These are phyloP conservation scores for Immersiella caudata DNA, from an alignment of 495 filamentous ascomycete species.

Conservation along the genomic window DNA sequence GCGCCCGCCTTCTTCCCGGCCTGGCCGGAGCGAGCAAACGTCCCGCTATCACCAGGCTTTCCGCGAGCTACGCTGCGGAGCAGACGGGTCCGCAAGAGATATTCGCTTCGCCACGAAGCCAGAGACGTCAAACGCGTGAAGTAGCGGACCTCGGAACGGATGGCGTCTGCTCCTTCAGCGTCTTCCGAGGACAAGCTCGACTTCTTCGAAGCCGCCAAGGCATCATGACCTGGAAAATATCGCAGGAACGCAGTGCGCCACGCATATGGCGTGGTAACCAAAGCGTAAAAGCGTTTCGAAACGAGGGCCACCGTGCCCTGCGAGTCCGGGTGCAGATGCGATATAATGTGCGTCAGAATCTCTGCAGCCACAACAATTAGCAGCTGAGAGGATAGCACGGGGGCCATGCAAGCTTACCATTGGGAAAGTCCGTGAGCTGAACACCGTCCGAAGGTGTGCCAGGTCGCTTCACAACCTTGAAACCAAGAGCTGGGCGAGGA, in stretches of 20 bases:
- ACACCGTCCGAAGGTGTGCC: slow-evolving; percentile 45
- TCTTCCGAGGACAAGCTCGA: slow-evolving; percentile 41
- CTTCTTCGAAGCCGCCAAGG: slow-evolving; percentile 38
- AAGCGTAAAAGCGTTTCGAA: slow-evolving; percentile 76
- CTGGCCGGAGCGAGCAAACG: slow-evolving; percentile 49
- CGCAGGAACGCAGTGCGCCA: slow-evolving; percentile 89
- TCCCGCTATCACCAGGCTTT: slow-evolving; percentile 53
- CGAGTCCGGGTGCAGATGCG: slow-evolving; percentile 79
- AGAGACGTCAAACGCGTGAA: slow-evolving; percentile 79
- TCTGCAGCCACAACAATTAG: slow-evolving; percentile 55
- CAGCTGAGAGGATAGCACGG: background rate
- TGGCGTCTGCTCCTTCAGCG: slow-evolving; percentile 57
- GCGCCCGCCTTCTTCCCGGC: slow-evolving; percentile 57
- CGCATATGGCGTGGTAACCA: slow-evolving; percentile 86
- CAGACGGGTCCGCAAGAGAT: slow-evolving; percentile 82
- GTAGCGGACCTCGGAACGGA: slow-evolving; percentile 61
- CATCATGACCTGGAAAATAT: slow-evolving; percentile 77
- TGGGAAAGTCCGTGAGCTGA: slow-evolving; percentile 71
- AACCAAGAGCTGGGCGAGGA: slow-evolving; percentile 54
- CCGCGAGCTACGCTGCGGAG: slow-evolving; percentile 78
- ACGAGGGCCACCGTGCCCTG: slow-evolving; percentile 77
- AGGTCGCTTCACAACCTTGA: slow-evolving; percentile 63
- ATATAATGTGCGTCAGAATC: slow-evolving; percentile 88
- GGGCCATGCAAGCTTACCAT: slow-evolving; percentile 61
- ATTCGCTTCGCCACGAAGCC: slow-evolving; percentile 91